Conservation (phyloP, 192 early-diverging fungal genomes). For the Mortierella alpina region DNA sequence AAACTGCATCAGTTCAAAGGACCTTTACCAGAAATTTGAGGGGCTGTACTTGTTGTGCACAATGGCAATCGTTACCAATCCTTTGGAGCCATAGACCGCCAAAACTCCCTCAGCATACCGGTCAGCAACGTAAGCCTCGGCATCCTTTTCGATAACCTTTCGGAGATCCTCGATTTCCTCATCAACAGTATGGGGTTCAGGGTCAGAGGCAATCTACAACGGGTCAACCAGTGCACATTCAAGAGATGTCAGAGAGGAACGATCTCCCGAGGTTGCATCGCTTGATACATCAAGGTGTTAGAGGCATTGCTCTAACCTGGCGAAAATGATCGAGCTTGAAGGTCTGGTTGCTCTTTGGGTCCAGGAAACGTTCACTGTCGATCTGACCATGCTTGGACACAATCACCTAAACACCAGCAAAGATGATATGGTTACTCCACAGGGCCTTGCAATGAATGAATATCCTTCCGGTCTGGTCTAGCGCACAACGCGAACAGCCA, state of each 20-base stretch:
- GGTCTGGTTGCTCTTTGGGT: slow-evolving; percentile 74
- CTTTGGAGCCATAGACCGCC: slow-evolving; percentile 72
- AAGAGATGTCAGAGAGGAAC: background rate
- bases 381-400: slow-evolving; percentile 80
- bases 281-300: background rate
- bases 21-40: slow-evolving; percentile 86
- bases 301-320: slow-evolving; percentile 42
- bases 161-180: slow-evolving; percentile 54
- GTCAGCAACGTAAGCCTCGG: slow-evolving; percentile 72
- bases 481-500: background rate
- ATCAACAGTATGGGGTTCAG: slow-evolving; percentile 40
- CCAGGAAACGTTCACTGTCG: slow-evolving; percentile 74
- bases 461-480: background rate
- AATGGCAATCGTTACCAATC: slow-evolving; percentile 69
- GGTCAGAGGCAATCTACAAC: slow-evolving; percentile 43
- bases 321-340: slow-evolving; percentile 89
- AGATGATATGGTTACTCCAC: background rate
- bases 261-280: background rate
- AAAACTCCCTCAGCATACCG: slow-evolving; percentile 84
- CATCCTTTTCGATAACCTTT: slow-evolving; percentile 70
- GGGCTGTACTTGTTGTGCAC: slow-evolving; percentile 95
- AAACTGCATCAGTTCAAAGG: background rate
- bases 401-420: slow-evolving; percentile 66
- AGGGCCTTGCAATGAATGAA: background rate
- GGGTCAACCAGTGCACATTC: background rate